Conservation (phyloP, 73 alveolate species). For the Paramecium tetraurelia region DNA sequence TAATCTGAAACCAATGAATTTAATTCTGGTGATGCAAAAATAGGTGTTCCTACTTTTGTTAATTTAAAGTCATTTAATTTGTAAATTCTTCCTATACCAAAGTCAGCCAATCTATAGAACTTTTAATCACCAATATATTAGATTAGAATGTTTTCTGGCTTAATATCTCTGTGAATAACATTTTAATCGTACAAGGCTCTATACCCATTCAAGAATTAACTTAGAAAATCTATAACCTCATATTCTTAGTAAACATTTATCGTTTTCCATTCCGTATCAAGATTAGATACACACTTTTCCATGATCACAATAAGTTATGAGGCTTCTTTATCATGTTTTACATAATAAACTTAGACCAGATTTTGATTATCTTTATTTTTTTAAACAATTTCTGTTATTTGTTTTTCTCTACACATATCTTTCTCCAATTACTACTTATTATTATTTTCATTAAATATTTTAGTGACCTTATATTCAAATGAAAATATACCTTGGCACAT, state of each 20-base stretch:
- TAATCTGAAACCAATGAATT: not conserved
- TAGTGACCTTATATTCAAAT: not conserved
- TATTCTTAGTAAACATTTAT: not conserved
- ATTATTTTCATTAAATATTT: not conserved
- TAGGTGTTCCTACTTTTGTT: not conserved
- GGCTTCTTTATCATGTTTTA: not conserved
- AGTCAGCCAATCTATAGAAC: not conserved
- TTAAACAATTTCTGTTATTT: not conserved
- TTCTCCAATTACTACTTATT: not conserved
- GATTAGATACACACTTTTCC: not conserved
- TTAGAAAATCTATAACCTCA: not conserved
- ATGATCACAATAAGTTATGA: not conserved
- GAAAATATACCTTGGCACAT: not conserved
- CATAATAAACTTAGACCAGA: not conserved
- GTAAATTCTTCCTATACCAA: not conserved
- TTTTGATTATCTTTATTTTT: not conserved
- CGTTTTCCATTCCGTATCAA: not conserved
- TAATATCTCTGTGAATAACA: constrained; percentile 55
- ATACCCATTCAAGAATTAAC: constrained; percentile 28
- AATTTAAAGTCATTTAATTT: not conserved
- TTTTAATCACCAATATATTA: not conserved
- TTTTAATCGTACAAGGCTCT: not conserved
- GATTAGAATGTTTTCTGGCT: constrained; percentile 31
- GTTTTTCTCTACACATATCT: not conserved
- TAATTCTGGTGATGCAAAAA: not conserved